Base-by-base conservation (phyloP, 2,329 filamentous ascomycete genomes). In the Calonectria multiphialidica region DNA sequence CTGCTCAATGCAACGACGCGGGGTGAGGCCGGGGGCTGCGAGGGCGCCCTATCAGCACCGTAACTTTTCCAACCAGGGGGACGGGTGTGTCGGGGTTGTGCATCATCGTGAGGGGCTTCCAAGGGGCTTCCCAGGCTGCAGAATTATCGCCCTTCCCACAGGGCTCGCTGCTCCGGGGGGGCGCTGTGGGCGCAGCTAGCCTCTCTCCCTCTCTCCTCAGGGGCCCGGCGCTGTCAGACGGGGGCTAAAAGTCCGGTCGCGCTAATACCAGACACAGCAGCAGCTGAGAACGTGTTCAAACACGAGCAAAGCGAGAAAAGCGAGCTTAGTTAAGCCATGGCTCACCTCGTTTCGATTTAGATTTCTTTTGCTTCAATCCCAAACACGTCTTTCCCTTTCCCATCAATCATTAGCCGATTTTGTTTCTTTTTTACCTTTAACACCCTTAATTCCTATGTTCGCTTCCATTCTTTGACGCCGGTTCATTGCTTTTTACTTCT, bases 161-260 rank as follows among this genome's bases (percentile, higher is more conserved):
- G 37, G 57, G 57, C 37, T 42, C 5, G 57, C 8, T 8, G 16
- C 45, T 42, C 40, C n/a, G 57, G 37, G 55, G 57, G 37, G 35
- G 55, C 40, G 16, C 16, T 59, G 9, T 59, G 16, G 21, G 40
- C 57, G 30, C 30, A 30, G n/a, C 16, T 16, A 45, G 18, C 53
- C 53, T 59, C 21, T 33, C 21, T 23, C n/a, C n/a, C n/a, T 59
- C 33, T 28, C 12, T 18, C 21, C 57, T 50, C 63, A 70, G 18
- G 57, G 72, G 57, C 59, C 21, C 16, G 5, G 63, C 30, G 45
- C 45, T 53, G 71, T 35, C 70, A 62, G 63, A 61, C 35, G 64
- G 37, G 67, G 42, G 67, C 73, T 69, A 71, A 71, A 72, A n/a
- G n/a, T 69, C 62, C 45, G 50, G 59, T 55, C 66, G 64, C 70